phyloP scores from a whole-genome alignment of 2,329 filamentous ascomycete genomes.

The Aspergillus fumigatus region DNA sequence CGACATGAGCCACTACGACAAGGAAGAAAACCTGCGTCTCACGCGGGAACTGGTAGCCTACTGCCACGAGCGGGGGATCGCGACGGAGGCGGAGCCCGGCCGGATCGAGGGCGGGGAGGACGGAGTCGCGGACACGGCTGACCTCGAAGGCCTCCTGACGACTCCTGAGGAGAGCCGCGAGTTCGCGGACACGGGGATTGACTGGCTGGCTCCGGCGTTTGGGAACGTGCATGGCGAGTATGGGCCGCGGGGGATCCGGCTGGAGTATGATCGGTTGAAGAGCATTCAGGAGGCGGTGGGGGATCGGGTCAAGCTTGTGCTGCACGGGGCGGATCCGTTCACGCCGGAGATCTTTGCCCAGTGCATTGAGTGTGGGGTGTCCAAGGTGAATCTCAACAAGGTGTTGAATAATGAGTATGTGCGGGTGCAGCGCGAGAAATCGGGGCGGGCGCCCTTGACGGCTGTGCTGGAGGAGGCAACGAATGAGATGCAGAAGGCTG shows the following conservation, averaged over 20 bases:
- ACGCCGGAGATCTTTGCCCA: conserved; percentile 50
- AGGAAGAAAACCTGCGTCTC: conserved; percentile 62
- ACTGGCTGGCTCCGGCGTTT: conserved; percentile 70
- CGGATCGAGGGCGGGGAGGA: conserved; percentile 71
- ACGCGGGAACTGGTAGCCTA: conserved; percentile 60
- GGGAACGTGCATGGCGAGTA: conserved; percentile 74
- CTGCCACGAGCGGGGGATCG: conserved; percentile 62
- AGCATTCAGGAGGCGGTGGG: conserved; percentile 48
- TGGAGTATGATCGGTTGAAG: conserved; percentile 56
- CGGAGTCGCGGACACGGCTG: conserved; percentile 64
- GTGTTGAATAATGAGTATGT: conserved; percentile 52
- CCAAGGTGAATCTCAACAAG: conserved; percentile 58
- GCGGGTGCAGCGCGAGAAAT: conserved; percentile 45
- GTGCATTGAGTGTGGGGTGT: conserved; percentile 53
- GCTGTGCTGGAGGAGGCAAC: conserved; percentile 53
- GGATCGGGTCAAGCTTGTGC: conserved; percentile 48
- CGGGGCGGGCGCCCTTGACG: conserved; percentile 50
- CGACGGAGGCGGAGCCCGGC: conserved; percentile 67
- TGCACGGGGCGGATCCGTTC: conserved; percentile 58
- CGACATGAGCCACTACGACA: conserved; percentile 70
- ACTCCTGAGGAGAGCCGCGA: conserved; percentile 65
- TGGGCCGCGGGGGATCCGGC: conserved; percentile 57
- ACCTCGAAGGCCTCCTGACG: conserved; percentile 60
- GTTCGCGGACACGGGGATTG: conserved; percentile 67
- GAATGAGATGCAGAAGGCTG: conserved; percentile 50